Conservation (phyloP, 2,329 filamentous ascomycete genomes). For the Immersiporthe knoxdaviesiana region DNA sequence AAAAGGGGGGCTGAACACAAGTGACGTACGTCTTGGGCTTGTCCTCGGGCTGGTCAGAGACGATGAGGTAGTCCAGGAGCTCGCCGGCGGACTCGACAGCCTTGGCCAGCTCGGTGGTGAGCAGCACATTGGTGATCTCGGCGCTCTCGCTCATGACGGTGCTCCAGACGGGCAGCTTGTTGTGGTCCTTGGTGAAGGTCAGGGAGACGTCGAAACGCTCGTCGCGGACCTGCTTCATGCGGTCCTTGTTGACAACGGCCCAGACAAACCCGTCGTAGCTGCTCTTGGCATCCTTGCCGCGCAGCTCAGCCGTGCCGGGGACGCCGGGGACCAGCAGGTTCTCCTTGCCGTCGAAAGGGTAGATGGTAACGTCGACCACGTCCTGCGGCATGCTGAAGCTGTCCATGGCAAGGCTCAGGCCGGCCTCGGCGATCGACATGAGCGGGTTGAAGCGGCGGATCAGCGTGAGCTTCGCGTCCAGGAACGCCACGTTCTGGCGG, state of each 20-base stretch:
- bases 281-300: constrained; percentile 64
- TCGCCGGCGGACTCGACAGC: constrained; percentile 80
- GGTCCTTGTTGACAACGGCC: constrained; percentile 92
- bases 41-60: constrained; percentile 87
- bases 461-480: constrained; percentile 82
- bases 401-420: constrained; percentile 79
- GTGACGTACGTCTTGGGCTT: constrained; percentile 77
- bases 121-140: constrained; percentile 84
- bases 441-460: constrained; percentile 86
- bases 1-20: not conserved
- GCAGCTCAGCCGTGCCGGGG: constrained; percentile 61
- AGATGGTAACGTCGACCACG: constrained; percentile 74
- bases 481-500: constrained; percentile 87
- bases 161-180: constrained; percentile 86
- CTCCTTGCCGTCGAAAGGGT: constrained; percentile 93
- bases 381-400: constrained; percentile 71
- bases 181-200: constrained; percentile 88
- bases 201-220: constrained; percentile 94
- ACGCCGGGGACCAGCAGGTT: constrained; percentile 70
- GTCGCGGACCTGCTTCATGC: constrained; percentile 86
- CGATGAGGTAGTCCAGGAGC: constrained; percentile 80
- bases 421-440: constrained; percentile 62
- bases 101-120: constrained; percentile 85
- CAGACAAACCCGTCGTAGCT: constrained; percentile 90
- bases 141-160: constrained; percentile 97